Evolutionary conservation across 2,329 filamentous ascomycete genomes (phyloP), one percentile per base, ranked within the genome.

Genomic region (Aspergillus pseudotamarii): DNA sequence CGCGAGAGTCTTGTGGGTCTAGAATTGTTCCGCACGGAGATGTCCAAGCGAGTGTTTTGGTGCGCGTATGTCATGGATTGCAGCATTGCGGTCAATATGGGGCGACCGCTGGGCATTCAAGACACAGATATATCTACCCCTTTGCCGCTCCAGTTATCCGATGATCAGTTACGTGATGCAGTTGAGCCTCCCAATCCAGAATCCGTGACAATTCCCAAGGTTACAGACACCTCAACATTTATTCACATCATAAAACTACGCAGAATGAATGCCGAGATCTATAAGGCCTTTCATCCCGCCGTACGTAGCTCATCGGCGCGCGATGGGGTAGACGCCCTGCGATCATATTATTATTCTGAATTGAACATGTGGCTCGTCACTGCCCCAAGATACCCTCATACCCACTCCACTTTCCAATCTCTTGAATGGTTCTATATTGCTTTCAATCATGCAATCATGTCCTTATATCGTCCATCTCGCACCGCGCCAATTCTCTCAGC

Each of bases 361-460:
- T 43, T 73, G 1, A 70, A 71, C 26, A 59, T 69, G 43, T 73
- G 71, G 71, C 64, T 73, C 3, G 64, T 68, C 6, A 63, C 64
- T 32, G 69, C 69, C 2, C 71, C 69, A 2, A 65, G 72, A 16
- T 73, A 73, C 58, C 32, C 66, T 9, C 61, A 60, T 12, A 69
- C 64, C 4, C 38, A 60, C 11, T 72, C 65, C 8, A 73, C 70
- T 59, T 66, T 67, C 41, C 71, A 73, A 48, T 70, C 71, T 10
- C 63, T 67, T 6, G 71, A 74, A 28, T 73, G 71, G 72, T 72
- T 72, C 51, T 68, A 73, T 28, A 74, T 72, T 19, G 71, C 71
- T 0, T 72, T 70, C 43, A 71, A 72, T 43, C 68, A 72, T 34
- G 72, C 69, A 11, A 36, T 36, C 34, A 36, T 36, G 34, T 36